A percentile compares a stretch with the other conserved stretches of the same genome.
These are phyloP conservation scores for Talaromyces sp. DNA, from an alignment of 2,329 filamentous ascomycete species.

Conservation along the genomic window DNA sequence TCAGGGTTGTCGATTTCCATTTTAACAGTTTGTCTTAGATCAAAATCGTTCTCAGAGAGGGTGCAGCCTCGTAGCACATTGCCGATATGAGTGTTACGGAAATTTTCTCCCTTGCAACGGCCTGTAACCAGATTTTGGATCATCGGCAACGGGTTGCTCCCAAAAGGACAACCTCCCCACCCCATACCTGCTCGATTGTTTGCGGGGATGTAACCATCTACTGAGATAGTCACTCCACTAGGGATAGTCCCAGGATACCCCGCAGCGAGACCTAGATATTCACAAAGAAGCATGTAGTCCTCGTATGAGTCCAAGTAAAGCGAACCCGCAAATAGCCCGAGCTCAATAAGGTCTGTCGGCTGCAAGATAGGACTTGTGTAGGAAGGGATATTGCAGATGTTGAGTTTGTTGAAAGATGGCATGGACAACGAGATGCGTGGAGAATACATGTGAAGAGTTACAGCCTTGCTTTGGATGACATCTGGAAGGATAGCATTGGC, in stretches of 20 bases:
- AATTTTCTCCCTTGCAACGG: too few species aligned
- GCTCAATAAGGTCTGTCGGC: background rate
- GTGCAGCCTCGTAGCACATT: background rate
- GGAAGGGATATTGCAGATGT: slow-evolving; percentile 22
- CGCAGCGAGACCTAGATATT: slow-evolving; percentile 1
- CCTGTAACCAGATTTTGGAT: too few species aligned
- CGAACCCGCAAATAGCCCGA: background rate
- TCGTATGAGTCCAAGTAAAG: background rate
- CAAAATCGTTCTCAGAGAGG: background rate
- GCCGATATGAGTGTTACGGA: too few species aligned
- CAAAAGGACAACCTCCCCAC: too few species aligned
- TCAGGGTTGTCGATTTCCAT: background rate
- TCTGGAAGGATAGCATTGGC: slow-evolving; percentile 47
- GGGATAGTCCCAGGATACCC: background rate
- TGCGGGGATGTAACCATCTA: background rate
- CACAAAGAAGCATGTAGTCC: background rate
- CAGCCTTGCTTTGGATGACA: slow-evolving; percentile 12
- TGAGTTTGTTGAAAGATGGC: slow-evolving; percentile 43
- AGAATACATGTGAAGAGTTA: slow-evolving; percentile 50
- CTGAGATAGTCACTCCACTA: background rate
- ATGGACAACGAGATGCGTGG: slow-evolving; percentile 39
- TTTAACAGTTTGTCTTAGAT: background rate
- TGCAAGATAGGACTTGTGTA: slow-evolving; percentile 22
- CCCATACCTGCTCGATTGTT: too few species aligned
- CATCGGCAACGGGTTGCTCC: too few species aligned